Percentiles rank a stretch among this genome's conserved stretches.
Evolutionary conservation across 805 yeast species (phyloP).

Genomic region (Hanseniaspora vineae): DNA sequence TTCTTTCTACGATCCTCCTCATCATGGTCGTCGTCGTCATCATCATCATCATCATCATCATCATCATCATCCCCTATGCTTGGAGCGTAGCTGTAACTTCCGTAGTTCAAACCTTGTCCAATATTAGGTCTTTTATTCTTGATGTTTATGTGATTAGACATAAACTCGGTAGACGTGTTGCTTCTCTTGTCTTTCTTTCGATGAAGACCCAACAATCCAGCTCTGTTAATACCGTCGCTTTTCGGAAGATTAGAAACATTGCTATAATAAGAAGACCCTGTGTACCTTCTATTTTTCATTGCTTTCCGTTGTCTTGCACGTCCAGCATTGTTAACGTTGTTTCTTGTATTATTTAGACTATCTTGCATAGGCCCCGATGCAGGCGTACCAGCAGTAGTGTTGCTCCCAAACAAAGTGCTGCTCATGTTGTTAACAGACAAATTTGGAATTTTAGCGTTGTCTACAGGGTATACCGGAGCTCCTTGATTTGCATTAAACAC

Average conservation of each 20-base stretch:
- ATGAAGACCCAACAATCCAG: too few relatives aligned
- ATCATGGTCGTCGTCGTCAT: neutral
- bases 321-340: neutral
- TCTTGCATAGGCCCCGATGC: neutral
- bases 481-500: too few relatives aligned
- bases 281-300: neutral
- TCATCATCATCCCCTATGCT: neutral
- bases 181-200: too few relatives aligned
- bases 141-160: too few relatives aligned
- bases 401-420: too few relatives aligned
- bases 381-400: too few relatives aligned
- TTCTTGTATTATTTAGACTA: neutral
- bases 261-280: neutral
- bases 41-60: neutral
- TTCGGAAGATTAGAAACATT: neutral
- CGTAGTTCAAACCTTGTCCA: neutral
- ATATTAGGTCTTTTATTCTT: neutral
- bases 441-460: too few relatives aligned
- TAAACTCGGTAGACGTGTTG: too few relatives aligned
- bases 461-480: too few relatives aligned
- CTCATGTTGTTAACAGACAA: too few relatives aligned
- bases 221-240: too few relatives aligned
- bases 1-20: neutral
- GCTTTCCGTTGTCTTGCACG: neutral
- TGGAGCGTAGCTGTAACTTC: neutral